Percentiles rank a stretch among this genome's conserved stretches.
These are phyloP conservation scores for Pulveroboletus ridleyi DNA, from an alignment of 1,284 basidiomycete genomes.

Conservation along the genomic window DNA sequence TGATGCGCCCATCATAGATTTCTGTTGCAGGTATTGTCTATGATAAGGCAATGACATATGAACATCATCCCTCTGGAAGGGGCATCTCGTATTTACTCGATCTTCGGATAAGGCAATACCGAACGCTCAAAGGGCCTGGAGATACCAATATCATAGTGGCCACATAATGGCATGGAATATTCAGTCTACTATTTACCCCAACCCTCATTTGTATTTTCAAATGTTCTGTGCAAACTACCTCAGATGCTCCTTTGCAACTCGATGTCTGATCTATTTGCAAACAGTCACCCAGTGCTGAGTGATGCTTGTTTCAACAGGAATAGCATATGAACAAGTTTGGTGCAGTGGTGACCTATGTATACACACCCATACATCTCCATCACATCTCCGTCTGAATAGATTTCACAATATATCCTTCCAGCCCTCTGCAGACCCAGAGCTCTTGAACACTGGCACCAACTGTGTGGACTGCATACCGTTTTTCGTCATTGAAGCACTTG, in stretches of 20 bases:
- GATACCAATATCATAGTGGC: too few species aligned
- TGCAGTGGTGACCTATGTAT: background rate
- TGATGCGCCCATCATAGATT: constrained; percentile 49
- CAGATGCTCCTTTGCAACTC: too few species aligned
- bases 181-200: too few species aligned
- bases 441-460: constrained; percentile 95
- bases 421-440: constrained; percentile 83
- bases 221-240: background rate
- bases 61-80: constrained; percentile 50
- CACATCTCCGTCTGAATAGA: constrained; percentile 53
- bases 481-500: constrained; percentile 49
- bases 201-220: background rate
- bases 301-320: background rate
- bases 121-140: constrained; percentile 13
- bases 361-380: constrained; percentile 4
- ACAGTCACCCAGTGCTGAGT: too few species aligned
- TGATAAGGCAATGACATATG: constrained; percentile 50
- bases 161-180: constrained; percentile 10
- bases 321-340: background rate
- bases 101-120: constrained; percentile 36
- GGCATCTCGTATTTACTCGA: constrained; percentile 27
- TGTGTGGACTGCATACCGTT: constrained; percentile 72
- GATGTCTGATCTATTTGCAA: too few species aligned
- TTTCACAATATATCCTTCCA: constrained; percentile 83
- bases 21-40: constrained; percentile 65